These are phyloP conservation scores for Aspergillus diversus DNA, from an alignment of 495 filamentous ascomycete genomes.

Conservation along the genomic window DNA sequence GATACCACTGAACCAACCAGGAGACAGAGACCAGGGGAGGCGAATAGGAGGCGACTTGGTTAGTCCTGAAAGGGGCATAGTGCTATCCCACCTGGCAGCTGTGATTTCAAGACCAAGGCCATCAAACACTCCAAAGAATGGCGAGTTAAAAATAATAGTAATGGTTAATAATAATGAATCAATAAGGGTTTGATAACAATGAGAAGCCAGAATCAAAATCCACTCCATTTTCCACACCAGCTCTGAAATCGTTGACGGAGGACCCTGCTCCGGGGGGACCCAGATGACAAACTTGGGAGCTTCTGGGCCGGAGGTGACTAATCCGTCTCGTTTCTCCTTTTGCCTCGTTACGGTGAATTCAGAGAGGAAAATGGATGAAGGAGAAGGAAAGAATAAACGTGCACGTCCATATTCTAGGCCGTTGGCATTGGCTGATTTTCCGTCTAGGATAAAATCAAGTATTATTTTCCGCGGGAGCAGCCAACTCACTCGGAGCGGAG, in stretches of 20 bases:
- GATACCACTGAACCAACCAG: neutral
- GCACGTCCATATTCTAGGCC: neutral
- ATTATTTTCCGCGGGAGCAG: slow-evolving; percentile 5
- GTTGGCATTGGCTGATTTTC: slow-evolving; percentile 1
- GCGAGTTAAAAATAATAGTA: neutral
- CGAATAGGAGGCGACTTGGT: neutral
- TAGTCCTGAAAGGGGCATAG: neutral
- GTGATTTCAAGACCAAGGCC: neutral
- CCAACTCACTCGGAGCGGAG: neutral
- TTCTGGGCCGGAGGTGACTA: slow-evolving; percentile 5
- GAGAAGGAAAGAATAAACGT: neutral
- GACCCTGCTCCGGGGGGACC: neutral
- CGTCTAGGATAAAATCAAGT: neutral
- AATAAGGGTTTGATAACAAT: neutral
- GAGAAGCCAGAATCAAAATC: neutral
- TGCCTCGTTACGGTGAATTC: slow-evolving; percentile 1
- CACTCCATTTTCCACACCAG: neutral
- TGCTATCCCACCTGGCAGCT: neutral
- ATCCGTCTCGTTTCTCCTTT: neutral
- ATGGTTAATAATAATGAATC: neutral
- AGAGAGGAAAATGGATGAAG: neutral
- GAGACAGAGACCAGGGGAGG: neutral
- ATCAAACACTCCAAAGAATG: neutral
- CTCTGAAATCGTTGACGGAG: neutral
- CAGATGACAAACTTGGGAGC: neutral